phyloP scores from a whole-genome alignment of 495 filamentous ascomycete species.

The Hyaloscypha finlandica region DNA sequence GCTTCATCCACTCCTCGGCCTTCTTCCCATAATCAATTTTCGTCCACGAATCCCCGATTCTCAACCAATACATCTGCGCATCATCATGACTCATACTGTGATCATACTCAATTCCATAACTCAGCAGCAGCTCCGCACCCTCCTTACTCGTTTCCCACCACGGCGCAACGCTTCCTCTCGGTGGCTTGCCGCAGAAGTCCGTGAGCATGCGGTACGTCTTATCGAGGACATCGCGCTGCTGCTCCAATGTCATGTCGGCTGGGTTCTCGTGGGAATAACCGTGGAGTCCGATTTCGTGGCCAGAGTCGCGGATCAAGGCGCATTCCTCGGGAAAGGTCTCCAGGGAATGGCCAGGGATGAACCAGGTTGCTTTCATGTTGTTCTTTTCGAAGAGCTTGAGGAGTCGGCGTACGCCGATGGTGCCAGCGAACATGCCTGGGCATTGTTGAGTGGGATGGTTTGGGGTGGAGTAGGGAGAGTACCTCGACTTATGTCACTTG shows the following conservation, averaged over 20 bases:
- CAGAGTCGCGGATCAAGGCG: constrained; percentile 69
- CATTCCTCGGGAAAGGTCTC: constrained; percentile 79
- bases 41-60: constrained; percentile 62
- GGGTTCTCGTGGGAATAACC: constrained; percentile 80
- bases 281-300: constrained; percentile 78
- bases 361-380: constrained; percentile 82
- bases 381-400: constrained; percentile 78
- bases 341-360: constrained; percentile 78
- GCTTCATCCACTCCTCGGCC: constrained; percentile 68
- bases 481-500: constrained; percentile 68
- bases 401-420: constrained; percentile 68
- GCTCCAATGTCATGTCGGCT: constrained; percentile 67
- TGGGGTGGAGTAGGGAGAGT: constrained; percentile 4
- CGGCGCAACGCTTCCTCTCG: constrained; percentile 38
- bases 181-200: constrained; percentile 75
- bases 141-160: constrained; percentile 70
- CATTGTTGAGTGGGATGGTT: background rate
- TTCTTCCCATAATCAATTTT: constrained; percentile 62
- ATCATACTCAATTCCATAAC: constrained; percentile 71
- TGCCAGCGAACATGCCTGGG: constrained; percentile 70
- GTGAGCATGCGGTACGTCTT: constrained; percentile 74
- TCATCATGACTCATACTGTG: constrained; percentile 70
- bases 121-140: constrained; percentile 64
- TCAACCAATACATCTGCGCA: constrained; percentile 65
- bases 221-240: constrained; percentile 74